A percentile compares a stretch with the other conserved stretches of the same genome.
Conservation (phyloP, 345 rosid species). For the Hevea brasiliensis region DNA sequence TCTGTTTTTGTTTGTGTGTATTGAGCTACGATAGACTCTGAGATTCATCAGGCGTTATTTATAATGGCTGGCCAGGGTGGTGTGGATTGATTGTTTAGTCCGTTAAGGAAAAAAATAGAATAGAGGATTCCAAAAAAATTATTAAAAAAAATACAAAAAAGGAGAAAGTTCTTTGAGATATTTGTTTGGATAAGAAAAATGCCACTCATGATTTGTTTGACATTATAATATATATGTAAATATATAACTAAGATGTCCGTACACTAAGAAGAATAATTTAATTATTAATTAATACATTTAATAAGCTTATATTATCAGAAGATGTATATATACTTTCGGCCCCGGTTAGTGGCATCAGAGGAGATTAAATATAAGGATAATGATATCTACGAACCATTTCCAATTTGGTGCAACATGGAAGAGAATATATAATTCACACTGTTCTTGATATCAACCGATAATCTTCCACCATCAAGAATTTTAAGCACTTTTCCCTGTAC, state of each 20-base stretch:
- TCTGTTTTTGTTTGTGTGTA: slow-evolving; percentile 2
- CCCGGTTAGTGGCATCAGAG: slow-evolving; percentile 22
- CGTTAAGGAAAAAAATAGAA: neutral
- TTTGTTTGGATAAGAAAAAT: slow-evolving; percentile 64
- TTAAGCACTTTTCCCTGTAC: neutral
- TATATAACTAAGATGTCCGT: neutral
- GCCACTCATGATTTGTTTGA: slow-evolving; percentile 48
- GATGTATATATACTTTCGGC: slow-evolving; percentile 32
- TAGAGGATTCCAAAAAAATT: slow-evolving; percentile 1
- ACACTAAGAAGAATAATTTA: slow-evolving; percentile 21
- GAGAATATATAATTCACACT: slow-evolving; percentile 10
- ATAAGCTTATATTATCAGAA: neutral
- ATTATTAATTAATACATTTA: neutral
- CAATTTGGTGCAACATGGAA: neutral
- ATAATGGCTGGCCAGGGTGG: slow-evolving; percentile 47
- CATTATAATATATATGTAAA: slow-evolving; percentile 13
- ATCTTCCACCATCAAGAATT: slow-evolving; percentile 1
- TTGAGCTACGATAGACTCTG: slow-evolving; percentile 35
- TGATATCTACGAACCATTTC: slow-evolving; percentile 2
- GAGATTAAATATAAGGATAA: slow-evolving; percentile 3
- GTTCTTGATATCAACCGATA: slow-evolving; percentile 3
- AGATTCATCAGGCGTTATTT: slow-evolving; percentile 56
- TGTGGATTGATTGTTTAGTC: slow-evolving; percentile 36
- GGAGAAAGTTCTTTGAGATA: slow-evolving; percentile 41
- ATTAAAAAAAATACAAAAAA: neutral